Evolutionary conservation across 441 rosid species (phyloP).

Genomic region (Metrosideros polymorpha): DNA sequence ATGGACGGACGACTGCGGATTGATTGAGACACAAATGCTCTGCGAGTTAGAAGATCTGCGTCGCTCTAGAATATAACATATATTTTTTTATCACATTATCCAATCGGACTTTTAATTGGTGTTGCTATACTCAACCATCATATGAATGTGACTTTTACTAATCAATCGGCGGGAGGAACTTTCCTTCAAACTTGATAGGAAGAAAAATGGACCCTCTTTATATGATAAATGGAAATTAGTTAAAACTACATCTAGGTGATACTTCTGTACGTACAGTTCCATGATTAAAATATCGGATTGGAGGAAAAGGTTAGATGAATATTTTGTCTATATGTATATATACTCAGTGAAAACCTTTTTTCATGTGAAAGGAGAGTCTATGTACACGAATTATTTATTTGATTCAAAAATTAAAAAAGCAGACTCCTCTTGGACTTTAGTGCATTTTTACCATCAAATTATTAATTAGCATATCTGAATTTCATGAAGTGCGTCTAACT

Average conservation of each 20-base stretch:
- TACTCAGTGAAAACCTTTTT: too few relatives aligned
- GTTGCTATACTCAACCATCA: not conserved
- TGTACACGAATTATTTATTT: too few relatives aligned
- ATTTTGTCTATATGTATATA: not conserved
- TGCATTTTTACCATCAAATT: not conserved
- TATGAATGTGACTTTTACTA: not conserved
- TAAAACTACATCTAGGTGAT: not conserved
- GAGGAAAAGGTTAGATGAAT: not conserved
- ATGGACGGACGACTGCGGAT: not conserved
- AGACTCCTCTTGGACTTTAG: too few relatives aligned
- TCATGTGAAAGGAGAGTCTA: too few relatives aligned
- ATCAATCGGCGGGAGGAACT: not conserved
- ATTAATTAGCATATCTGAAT: too few relatives aligned
- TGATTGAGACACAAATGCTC: not conserved
- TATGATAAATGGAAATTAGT: not conserved
- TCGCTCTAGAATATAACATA: not conserved
- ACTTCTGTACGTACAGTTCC: not conserved
- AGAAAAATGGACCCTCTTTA: not conserved
- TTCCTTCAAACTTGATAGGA: not conserved
- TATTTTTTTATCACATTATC: not conserved
- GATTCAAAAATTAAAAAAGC: too few relatives aligned
- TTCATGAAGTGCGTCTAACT: not conserved
- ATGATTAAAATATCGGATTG: not conserved
- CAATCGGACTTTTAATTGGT: not conserved
- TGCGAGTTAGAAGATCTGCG: not conserved